Conservation (phyloP, 2,329 filamentous ascomycete species). For the Lachnellula hyalina region DNA sequence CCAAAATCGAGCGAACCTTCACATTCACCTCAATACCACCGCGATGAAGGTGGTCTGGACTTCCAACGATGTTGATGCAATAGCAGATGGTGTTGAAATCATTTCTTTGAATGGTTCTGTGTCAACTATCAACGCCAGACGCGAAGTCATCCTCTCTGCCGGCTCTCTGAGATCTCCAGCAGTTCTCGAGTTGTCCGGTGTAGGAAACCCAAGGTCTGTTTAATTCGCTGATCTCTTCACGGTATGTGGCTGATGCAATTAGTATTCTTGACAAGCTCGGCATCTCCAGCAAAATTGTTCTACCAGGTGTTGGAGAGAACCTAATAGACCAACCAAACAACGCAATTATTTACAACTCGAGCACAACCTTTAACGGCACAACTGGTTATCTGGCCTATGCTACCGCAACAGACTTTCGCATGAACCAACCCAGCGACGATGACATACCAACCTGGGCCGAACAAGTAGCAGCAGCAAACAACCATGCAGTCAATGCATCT, state of each 20-base stretch:
- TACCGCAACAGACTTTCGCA: slow-evolving; percentile 18
- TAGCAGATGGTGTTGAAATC: slow-evolving; percentile 36
- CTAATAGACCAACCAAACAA: slow-evolving; percentile 24
- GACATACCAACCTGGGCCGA: neutral
- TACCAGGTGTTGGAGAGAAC: slow-evolving; percentile 24
- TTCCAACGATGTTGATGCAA: neutral
- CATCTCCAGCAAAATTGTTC: slow-evolving; percentile 9
- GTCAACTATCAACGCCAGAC: slow-evolving; percentile 20
- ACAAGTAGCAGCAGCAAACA: slow-evolving; percentile 18
- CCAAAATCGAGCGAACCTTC: slow-evolving; percentile 10
- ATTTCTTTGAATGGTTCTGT: slow-evolving; percentile 4
- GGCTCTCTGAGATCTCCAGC: slow-evolving; percentile 29
- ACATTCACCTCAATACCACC: slow-evolving; percentile 15
- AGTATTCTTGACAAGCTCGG: slow-evolving; percentile 12
- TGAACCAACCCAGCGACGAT: neutral
- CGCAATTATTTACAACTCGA: slow-evolving; percentile 11
- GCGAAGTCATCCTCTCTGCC: slow-evolving; percentile 30
- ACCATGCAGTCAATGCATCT: slow-evolving; percentile 26
- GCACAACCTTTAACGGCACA: slow-evolving; percentile 19
- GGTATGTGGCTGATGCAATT: neutral
- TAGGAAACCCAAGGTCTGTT: slow-evolving; percentile 23
- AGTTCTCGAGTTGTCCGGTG: slow-evolving; percentile 33
- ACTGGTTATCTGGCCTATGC: slow-evolving; percentile 11
- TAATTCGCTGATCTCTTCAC: neutral
- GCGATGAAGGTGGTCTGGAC: slow-evolving; percentile 13